Evolutionary conservation across 345 rosid species (phyloP).

Genomic region (Moringa oleifera): DNA sequence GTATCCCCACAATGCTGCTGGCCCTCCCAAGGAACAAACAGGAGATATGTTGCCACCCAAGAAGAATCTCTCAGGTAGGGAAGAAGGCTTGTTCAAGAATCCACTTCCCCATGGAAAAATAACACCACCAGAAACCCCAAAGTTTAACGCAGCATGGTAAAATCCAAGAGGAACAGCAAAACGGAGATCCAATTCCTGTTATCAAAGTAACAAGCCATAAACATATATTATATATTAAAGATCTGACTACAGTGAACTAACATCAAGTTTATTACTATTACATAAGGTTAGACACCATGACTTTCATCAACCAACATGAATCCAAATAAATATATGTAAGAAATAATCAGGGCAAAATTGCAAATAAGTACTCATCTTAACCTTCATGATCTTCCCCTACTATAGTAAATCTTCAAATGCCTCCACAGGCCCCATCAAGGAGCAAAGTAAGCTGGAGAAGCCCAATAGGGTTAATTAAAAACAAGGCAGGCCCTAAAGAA

Average conservation of each 20-base stretch:
- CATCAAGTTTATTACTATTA: not conserved
- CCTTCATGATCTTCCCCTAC: no score
- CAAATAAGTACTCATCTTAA: no score
- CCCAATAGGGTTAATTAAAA: not conserved
- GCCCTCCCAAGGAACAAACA: slow-evolving; percentile 70
- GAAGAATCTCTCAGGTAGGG: slow-evolving; percentile 86
- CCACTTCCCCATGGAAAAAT: slow-evolving; percentile 76
- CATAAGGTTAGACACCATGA: no score
- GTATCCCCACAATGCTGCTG: slow-evolving; percentile 79
- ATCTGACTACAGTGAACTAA: not conserved
- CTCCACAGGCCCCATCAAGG: not conserved
- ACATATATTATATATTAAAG: no score
- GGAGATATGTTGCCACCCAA: slow-evolving; percentile 92
- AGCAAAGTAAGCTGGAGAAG: not conserved
- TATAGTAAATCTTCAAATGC: not conserved
- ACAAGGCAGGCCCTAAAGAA: not conserved
- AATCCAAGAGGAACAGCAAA: slow-evolving; percentile 79
- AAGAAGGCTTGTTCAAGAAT: slow-evolving; percentile 42
- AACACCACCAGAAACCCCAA: slow-evolving; percentile 75
- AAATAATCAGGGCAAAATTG: no score
- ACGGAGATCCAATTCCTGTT: slow-evolving; percentile 84
- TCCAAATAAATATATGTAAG: not conserved
- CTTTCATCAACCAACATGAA: not conserved
- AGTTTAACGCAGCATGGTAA: slow-evolving; percentile 62
- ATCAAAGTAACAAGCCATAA: not conserved